Evolutionary conservation across 106 monocot species (phyloP).

Genomic region (Dioscorea zingiberensis): DNA sequence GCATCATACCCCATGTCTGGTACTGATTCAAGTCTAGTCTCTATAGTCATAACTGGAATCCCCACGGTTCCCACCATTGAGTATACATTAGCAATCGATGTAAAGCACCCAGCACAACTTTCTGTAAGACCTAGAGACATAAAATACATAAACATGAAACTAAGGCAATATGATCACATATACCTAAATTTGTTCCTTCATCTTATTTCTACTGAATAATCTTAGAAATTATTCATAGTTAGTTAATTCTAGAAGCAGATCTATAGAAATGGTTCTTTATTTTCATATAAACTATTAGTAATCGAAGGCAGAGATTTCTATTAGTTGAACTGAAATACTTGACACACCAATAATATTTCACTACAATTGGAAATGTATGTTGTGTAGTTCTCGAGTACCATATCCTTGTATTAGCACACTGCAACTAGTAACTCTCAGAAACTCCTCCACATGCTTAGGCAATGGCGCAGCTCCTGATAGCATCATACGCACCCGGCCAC

Average conservation of each 20-base stretch:
- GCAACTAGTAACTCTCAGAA: slow-evolving; percentile 76
- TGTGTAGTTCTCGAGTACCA: slow-evolving; percentile 29
- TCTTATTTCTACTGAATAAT: too few species aligned
- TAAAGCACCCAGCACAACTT: slow-evolving; percentile 86
- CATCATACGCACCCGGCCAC: slow-evolving; percentile 80
- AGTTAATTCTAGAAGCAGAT: too few species aligned
- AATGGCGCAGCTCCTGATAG: slow-evolving; percentile 92
- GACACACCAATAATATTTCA: too few species aligned
- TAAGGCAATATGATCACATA: too few species aligned
- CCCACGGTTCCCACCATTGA: slow-evolving; percentile 90
- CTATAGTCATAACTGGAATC: slow-evolving; percentile 68
- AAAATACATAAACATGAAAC: neutral
- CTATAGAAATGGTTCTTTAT: too few species aligned
- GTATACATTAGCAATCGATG: slow-evolving; percentile 78
- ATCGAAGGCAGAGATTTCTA: too few species aligned
- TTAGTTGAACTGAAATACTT: too few species aligned
- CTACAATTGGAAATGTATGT: too few species aligned
- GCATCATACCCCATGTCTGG: slow-evolving; percentile 95
- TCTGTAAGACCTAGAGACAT: slow-evolving; percentile 74
- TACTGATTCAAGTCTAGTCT: slow-evolving; percentile 81
- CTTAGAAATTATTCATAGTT: too few species aligned
- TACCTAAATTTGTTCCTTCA: too few species aligned
- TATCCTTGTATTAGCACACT: slow-evolving; percentile 87
- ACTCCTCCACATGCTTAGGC: slow-evolving; percentile 81
- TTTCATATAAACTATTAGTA: too few species aligned